Evolutionary conservation across 306 rosid genomes (phyloP).

Genomic region (Gillenia trifoliata): DNA sequence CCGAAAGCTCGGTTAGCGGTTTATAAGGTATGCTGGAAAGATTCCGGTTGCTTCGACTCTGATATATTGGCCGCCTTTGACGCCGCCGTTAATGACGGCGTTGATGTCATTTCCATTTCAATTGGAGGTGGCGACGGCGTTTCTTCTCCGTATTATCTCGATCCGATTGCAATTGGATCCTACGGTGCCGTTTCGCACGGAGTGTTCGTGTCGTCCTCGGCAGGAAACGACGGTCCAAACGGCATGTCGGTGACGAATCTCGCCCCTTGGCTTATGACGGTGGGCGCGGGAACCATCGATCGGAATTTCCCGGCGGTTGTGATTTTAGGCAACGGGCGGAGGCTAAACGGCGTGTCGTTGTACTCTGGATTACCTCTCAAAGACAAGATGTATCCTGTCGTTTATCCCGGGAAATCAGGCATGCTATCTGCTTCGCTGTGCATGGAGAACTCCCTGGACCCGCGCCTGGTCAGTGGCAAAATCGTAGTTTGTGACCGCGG

Average conservation of each 20-base stretch:
- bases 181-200: slow-evolving; percentile 77
- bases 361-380: slow-evolving; percentile 61
- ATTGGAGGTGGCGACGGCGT: slow-evolving; percentile 85
- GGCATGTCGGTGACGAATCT: slow-evolving; percentile 77
- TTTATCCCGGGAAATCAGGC: slow-evolving; percentile 78
- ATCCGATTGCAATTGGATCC: slow-evolving; percentile 85
- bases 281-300: slow-evolving; percentile 88
- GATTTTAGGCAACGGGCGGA: slow-evolving; percentile 55
- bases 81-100: slow-evolving; percentile 71
- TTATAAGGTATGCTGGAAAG: slow-evolving; percentile 91
- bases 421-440: slow-evolving; percentile 63
- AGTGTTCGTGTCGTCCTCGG: slow-evolving; percentile 72
- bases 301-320: slow-evolving; percentile 74
- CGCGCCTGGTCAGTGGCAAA: slow-evolving; percentile 55
- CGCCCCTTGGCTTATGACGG: slow-evolving; percentile 85
- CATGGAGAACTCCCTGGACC: slow-evolving; percentile 76
- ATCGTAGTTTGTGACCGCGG: slow-evolving; percentile 87
- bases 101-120: slow-evolving; percentile 75
- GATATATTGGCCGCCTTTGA: slow-evolving; percentile 82
- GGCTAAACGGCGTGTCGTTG: slow-evolving; percentile 58
- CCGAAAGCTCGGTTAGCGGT: slow-evolving; percentile 78
- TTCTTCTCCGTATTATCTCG: slow-evolving; percentile 71
- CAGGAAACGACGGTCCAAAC: slow-evolving; percentile 79
- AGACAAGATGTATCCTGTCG: slow-evolving; percentile 58
- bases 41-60: slow-evolving; percentile 79